A percentile compares a stretch with the other conserved stretches of the same genome.
Evolutionary conservation across 1,139 yeast genomes (phyloP).

Genomic region (Wickerhamomyces sp.): DNA sequence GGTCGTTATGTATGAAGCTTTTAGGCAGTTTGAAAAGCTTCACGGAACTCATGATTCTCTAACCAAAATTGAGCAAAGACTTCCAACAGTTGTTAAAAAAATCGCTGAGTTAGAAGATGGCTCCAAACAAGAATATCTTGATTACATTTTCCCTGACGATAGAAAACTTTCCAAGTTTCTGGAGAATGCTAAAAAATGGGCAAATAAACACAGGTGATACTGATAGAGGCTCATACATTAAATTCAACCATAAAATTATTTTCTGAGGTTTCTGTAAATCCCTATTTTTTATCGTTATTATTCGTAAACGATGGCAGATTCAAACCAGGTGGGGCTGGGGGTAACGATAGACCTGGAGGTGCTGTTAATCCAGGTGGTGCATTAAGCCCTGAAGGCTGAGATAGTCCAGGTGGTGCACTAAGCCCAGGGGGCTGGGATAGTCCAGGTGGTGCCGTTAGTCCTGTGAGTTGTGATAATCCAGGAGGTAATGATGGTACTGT

Average conservation of each 20-base stretch:
- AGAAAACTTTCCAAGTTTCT: slow-evolving; percentile 47
- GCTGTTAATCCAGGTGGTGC: slow-evolving; percentile 21
- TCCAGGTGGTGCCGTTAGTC: slow-evolving; percentile 7
- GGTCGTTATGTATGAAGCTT: slow-evolving; percentile 53
- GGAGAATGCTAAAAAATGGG: slow-evolving; percentile 64
- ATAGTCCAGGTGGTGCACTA: slow-evolving; percentile 10
- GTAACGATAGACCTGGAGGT: slow-evolving; percentile 25
- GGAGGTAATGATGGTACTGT: slow-evolving; percentile 8
- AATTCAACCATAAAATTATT: not conserved
- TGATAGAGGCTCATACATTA: not conserved
- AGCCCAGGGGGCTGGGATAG: slow-evolving; percentile 15
- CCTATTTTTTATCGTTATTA: not conserved
- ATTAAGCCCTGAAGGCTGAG: slow-evolving; percentile 15
- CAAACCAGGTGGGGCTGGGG: slow-evolving; percentile 15
- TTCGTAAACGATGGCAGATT: not conserved
- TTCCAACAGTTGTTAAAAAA: slow-evolving; percentile 55
- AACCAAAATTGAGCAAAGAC: slow-evolving; percentile 36
- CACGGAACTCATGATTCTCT: slow-evolving; percentile 50
- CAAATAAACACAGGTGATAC: slow-evolving; percentile 21
- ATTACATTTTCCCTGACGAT: slow-evolving; percentile 67
- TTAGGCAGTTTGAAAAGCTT: slow-evolving; percentile 56
- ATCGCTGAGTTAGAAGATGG: slow-evolving; percentile 41
- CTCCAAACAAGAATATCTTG: slow-evolving; percentile 50
- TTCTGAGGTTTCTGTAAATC: not conserved
- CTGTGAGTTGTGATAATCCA: slow-evolving; percentile 17